Evolutionary conservation across 208 protist species (phyloP), one percentile per base, ranked within the genome.

Genomic region (Wallacemonas sp.): DNA sequence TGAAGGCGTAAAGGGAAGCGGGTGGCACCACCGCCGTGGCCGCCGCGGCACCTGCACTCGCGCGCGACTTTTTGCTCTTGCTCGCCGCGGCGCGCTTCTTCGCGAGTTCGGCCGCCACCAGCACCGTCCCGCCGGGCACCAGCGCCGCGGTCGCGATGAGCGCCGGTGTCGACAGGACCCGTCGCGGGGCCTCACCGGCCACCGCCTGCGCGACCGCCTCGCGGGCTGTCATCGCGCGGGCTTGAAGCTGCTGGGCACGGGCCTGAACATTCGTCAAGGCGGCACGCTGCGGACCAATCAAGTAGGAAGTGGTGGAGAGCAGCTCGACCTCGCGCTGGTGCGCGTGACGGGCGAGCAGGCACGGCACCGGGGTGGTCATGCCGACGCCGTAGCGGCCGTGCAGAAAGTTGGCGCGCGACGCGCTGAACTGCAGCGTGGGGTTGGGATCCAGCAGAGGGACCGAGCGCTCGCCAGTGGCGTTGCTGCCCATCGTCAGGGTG

Each of bases 331-430:
- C 36, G 20, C 66, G 70, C 31, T 73, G 44, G 0, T 48, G 20
- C 25, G 33, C 61, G 16, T 50, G 29, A 49, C 64, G 33, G 12
- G 2, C 1, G 36, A 76, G 73, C 52, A 70, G 67, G 25, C 70
- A 50, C 38, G 42, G 57, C 29, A 74, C 65, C 2, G 76, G 71
- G 25, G 55, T 71, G 45, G 72, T 77, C 26, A 67, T 48, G 11
- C 65, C 72, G 33, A 74, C 42, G 16, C 76, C 76, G 52, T 74
- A 82, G 36, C 65, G 71, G 1, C 66, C 23, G 7, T 41, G 10
- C 16, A 59, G n/a, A 59, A 44, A 74, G 52, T 82, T 64, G 28
- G 48, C 41, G 49, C 73, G 22, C 32, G n/a, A 39, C 4, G 61
- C 42, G 33, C n/a, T 61, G 4, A 82, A 52, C 28, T 74, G 63